Conservation (phyloP, 345 rosid genomes). For the Aurinia saxatilis region DNA sequence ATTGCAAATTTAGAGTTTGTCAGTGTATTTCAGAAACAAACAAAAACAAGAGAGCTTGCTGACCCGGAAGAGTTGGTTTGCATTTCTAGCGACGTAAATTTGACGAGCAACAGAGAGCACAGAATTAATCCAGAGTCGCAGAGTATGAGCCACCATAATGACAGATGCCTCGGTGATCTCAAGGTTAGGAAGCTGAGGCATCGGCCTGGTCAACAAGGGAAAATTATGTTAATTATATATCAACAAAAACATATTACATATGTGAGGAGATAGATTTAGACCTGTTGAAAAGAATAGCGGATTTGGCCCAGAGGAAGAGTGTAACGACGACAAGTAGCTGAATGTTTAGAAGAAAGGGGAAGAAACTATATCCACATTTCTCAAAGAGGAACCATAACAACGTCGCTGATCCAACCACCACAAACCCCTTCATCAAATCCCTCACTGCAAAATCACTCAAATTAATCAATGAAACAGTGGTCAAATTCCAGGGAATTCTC, state of each 20-base stretch:
- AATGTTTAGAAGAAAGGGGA: slow-evolving; percentile 54
- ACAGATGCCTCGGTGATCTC: slow-evolving; percentile 67
- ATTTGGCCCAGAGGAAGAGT: slow-evolving; percentile 96
- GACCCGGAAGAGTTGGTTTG: slow-evolving; percentile 61
- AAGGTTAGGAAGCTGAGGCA: slow-evolving; percentile 85
- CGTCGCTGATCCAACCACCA: slow-evolving; percentile 49
- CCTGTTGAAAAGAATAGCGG: slow-evolving; percentile 94
- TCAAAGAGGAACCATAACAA: slow-evolving; percentile 67
- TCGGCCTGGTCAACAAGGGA: slow-evolving; percentile 46
- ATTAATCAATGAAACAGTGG: slow-evolving; percentile 4
- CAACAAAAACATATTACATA: no score
- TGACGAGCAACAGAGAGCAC: slow-evolving; percentile 52
- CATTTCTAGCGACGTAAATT: slow-evolving; percentile 52
- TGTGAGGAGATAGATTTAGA: no score
- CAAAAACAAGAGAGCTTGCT: neutral
- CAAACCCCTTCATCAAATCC: slow-evolving; percentile 50
- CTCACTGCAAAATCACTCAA: slow-evolving; percentile 34
- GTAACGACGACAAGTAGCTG: slow-evolving; percentile 54
- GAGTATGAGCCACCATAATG: slow-evolving; percentile 33
- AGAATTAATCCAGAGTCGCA: slow-evolving; percentile 41
- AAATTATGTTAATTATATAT: no score
- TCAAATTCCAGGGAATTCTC: no score
- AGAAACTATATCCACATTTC: slow-evolving; percentile 58
- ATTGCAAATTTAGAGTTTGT: neutral
- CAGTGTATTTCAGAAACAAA: neutral